A percentile compares a stretch with the other conserved stretches of the same genome.
phyloP scores from a whole-genome alignment of 2,329 filamentous ascomycete genomes.

The Coleophoma eucalyptorum region DNA sequence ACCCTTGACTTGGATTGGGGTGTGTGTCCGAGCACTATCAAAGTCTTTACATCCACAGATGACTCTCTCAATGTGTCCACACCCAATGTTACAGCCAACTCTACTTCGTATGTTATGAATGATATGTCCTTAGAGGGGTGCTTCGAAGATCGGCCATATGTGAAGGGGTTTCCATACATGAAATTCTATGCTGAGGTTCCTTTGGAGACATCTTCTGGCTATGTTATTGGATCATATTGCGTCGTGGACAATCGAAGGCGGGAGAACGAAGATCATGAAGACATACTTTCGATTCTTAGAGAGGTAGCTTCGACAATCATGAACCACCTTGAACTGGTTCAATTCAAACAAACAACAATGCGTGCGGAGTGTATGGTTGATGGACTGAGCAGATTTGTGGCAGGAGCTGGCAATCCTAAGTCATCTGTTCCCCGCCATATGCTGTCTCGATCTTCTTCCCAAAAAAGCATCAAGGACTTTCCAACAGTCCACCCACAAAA shows the following conservation, averaged over 20 bases:
- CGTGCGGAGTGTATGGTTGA: background rate
- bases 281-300: constrained; percentile 48
- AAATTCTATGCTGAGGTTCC: constrained; percentile 5
- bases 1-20: background rate
- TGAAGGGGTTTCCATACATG: background rate
- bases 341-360: background rate
- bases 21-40: background rate
- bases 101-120: background rate
- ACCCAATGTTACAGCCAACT: background rate
- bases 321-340: background rate
- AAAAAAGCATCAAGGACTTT: too few species aligned
- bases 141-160: background rate
- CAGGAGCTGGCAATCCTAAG: background rate
- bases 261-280: constrained; percentile 37
- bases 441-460: too few species aligned
- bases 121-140: background rate
- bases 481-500: too few species aligned
- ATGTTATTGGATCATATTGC: constrained; percentile 54
- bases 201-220: background rate
- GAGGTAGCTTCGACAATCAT: constrained; percentile 24
- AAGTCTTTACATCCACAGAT: constrained; percentile 1
- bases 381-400: background rate
- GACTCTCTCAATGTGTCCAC: background rate
- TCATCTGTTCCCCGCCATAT: too few species aligned
- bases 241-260: constrained; percentile 52